Evolutionary conservation across 2,329 filamentous ascomycete species (phyloP).

Genomic region (Pleomassaria siparia): DNA sequence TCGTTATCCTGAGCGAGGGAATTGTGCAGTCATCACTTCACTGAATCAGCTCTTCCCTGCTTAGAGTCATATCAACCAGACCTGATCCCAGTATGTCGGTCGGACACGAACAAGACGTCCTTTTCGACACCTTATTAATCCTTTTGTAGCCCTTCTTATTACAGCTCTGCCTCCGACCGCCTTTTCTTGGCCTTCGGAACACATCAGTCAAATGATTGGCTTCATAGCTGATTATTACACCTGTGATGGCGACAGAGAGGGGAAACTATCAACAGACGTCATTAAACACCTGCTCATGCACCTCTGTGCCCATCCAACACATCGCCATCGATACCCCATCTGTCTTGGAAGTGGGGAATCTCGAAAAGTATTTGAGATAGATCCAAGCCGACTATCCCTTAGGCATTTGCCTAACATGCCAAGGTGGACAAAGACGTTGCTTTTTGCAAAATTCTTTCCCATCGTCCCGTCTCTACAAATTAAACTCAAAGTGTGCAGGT

Average conservation of each 20-base stretch:
- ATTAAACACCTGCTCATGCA: neutral
- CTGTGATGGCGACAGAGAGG: neutral
- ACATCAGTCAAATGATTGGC: neutral
- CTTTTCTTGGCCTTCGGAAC: neutral
- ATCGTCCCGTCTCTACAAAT: too few relatives aligned
- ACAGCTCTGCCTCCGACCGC: neutral
- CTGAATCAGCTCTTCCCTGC: neutral
- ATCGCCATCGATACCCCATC: neutral
- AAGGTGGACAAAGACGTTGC: neutral
- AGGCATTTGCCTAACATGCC: neutral
- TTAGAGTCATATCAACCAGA: neutral
- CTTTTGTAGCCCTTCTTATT: neutral
- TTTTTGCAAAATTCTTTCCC: neutral
- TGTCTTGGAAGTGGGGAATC: neutral
- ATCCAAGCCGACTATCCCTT: neutral
- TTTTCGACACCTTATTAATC: neutral
- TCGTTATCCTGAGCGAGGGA: too few relatives aligned
- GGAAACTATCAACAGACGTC: neutral
- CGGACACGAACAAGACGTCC: neutral
- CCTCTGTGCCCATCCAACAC: neutral
- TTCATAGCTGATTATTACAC: too few relatives aligned
- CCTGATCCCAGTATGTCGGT: neutral
- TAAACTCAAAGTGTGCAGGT: too few relatives aligned
- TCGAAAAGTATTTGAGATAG: constrained; percentile 1
- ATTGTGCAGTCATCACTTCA: neutral